A percentile compares a stretch with the other conserved stretches of the same genome.
Evolutionary conservation across 495 filamentous ascomycete genomes (phyloP).

Genomic region (Penicillium paradoxum): DNA sequence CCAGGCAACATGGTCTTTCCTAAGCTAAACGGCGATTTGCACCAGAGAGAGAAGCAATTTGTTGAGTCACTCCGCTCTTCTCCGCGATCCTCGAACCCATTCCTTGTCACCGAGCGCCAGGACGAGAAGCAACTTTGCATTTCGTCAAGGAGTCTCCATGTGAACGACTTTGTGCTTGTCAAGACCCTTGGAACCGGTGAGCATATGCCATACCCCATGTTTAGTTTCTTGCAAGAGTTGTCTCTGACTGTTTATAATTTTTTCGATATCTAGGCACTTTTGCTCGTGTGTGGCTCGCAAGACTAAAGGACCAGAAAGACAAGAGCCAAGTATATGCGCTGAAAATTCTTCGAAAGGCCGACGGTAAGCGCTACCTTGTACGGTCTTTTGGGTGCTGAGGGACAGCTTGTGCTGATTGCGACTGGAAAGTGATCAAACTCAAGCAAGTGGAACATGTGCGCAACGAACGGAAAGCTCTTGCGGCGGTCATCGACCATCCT

Average conservation of each 20-base stretch:
- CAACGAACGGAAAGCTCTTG: constrained; percentile 83
- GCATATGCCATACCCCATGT: constrained; percentile 10
- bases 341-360: constrained; percentile 88
- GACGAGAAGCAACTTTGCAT: constrained; percentile 55
- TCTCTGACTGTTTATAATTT: constrained; percentile 29
- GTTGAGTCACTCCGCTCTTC: constrained; percentile 42
- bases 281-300: constrained; percentile 87
- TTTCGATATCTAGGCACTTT: constrained; percentile 68
- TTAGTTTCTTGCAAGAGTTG: neutral
- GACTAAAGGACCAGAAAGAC: constrained; percentile 53
- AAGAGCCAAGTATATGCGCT: constrained; percentile 80
- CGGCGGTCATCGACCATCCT: constrained; percentile 83
- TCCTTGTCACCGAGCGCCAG: constrained; percentile 49
- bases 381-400: neutral
- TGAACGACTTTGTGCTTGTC: constrained; percentile 76
- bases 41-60: constrained; percentile 48
- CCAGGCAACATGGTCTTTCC: constrained; percentile 22
- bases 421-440: constrained; percentile 71
- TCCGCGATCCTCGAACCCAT: constrained; percentile 44
- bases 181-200: constrained; percentile 88
- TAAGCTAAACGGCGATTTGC: constrained; percentile 23
- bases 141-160: constrained; percentile 48
- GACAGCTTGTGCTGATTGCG: constrained; percentile 10
- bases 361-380: constrained; percentile 44
- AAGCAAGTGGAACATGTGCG: constrained; percentile 98